These are phyloP conservation scores for Pleoardoris graminearum DNA, from an alignment of 2,329 filamentous ascomycete genomes.

Conservation along the genomic window DNA sequence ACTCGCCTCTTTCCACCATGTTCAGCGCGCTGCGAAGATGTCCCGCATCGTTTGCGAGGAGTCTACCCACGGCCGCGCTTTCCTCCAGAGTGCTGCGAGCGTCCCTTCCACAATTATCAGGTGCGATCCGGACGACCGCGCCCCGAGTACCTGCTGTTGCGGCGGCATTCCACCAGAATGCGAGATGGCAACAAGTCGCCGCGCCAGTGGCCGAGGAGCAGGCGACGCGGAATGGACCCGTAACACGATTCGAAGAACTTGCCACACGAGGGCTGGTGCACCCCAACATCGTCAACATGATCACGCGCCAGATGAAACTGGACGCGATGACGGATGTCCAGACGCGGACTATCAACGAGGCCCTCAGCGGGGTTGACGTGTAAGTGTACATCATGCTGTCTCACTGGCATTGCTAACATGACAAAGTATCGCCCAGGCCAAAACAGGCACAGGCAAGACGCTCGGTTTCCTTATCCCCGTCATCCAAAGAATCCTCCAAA, in stretches of 20 bases:
- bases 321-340: slow-evolving; percentile 93
- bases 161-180: slow-evolving; percentile 45
- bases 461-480: slow-evolving; percentile 88
- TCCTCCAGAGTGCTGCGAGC: slow-evolving; percentile 31
- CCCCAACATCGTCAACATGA: slow-evolving; percentile 65
- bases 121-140: slow-evolving; percentile 22
- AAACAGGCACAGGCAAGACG: slow-evolving; percentile 96
- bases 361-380: slow-evolving; percentile 80
- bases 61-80: slow-evolving; percentile 28
- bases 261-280: slow-evolving; percentile 59
- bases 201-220: slow-evolving; percentile 25
- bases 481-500: slow-evolving; percentile 73
- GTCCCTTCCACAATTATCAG: slow-evolving; percentile 25
- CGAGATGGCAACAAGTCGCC: slow-evolving; percentile 44
- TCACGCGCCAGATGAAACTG: slow-evolving; percentile 74
- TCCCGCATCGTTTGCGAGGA: slow-evolving; percentile 43
- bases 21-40: slow-evolving; percentile 47
- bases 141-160: slow-evolving; percentile 25
- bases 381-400: slow-evolving; percentile 52
- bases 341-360: slow-evolving; percentile 76
- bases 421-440: slow-evolving; percentile 77
- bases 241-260: slow-evolving; percentile 53
- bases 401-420: slow-evolving; percentile 15
- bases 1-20: slow-evolving; percentile 43
- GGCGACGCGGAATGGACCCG: slow-evolving; percentile 24